phyloP scores from a whole-genome alignment of 192 early-diverging fungal species.

The Umbelopsis isabellina region DNA sequence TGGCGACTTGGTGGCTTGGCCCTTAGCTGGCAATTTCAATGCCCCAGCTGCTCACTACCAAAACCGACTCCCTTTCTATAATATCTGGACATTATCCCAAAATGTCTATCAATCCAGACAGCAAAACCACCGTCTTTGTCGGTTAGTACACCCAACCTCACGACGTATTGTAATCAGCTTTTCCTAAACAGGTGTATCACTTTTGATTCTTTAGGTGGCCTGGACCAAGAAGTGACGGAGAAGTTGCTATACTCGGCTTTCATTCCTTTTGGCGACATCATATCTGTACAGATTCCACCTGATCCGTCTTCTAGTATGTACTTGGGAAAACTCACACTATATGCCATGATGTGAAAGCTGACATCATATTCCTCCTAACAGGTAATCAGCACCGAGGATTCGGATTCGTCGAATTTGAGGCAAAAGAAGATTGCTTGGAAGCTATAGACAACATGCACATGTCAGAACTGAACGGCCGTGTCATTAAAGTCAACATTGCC shows the following conservation, averaged over 20 bases:
- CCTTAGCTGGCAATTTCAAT: neutral
- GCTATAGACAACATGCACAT: slow-evolving; percentile 96
- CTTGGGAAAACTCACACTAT: neutral
- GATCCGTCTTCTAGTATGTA: slow-evolving; percentile 76
- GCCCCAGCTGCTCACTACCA: neutral
- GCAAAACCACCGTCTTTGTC: slow-evolving; percentile 52
- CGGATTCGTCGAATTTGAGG: slow-evolving; percentile 94
- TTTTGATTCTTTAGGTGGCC: slow-evolving; percentile 61
- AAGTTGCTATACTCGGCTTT: slow-evolving; percentile 85
- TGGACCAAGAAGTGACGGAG: slow-evolving; percentile 80
- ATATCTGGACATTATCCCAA: neutral
- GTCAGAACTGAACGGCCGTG: slow-evolving; percentile 86
- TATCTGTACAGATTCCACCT: slow-evolving; percentile 81
- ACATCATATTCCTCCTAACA: slow-evolving; percentile 5
- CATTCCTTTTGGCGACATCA: slow-evolving; percentile 96
- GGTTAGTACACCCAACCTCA: slow-evolving; percentile 29
- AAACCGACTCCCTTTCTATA: neutral
- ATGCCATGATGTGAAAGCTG: neutral
- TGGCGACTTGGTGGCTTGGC: neutral
- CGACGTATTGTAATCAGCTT: neutral
- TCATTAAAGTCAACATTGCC: slow-evolving; percentile 87
- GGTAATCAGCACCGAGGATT: slow-evolving; percentile 87
- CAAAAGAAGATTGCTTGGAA: slow-evolving; percentile 75
- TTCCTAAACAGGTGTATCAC: neutral
- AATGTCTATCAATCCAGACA: slow-evolving; percentile 32